phyloP scores from a whole-genome alignment of 2,329 filamentous ascomycete genomes.

The Colletotrichum sp. region DNA sequence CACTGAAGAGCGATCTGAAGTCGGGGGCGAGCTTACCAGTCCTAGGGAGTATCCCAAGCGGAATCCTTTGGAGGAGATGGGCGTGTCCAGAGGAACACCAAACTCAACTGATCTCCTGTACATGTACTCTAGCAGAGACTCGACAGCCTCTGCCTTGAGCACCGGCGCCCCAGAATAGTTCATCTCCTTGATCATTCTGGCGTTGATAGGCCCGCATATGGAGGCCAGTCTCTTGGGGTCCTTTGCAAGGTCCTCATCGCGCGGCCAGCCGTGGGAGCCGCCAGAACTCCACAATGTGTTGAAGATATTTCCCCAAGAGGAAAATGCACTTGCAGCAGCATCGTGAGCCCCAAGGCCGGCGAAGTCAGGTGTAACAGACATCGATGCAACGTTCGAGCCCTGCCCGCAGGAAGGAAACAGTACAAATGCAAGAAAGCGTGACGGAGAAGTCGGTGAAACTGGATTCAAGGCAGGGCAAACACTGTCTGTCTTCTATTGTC shows the following conservation, averaged over 20 bases:
- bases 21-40: conserved; percentile 3
- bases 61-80: conserved; percentile 23
- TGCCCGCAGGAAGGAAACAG: neutral
- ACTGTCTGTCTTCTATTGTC: neutral
- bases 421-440: neutral
- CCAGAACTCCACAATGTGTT: conserved; percentile 1
- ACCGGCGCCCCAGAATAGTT: conserved; percentile 19
- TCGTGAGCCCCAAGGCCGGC: neutral
- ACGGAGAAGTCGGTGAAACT: conserved; percentile 5
- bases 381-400: neutral
- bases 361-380: neutral
- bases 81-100: conserved; percentile 22
- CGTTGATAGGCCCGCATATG: conserved; percentile 6
- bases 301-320: neutral
- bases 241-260: conserved; percentile 9
- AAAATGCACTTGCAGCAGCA: neutral
- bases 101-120: conserved; percentile 22
- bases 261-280: neutral
- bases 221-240: conserved; percentile 4
- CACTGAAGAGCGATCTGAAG: neutral
- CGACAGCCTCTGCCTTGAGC: conserved; percentile 18
- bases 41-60: conserved; percentile 22
- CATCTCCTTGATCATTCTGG: conserved; percentile 7
- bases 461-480: neutral
- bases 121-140: conserved; percentile 23